phyloP scores from a whole-genome alignment of 2,329 filamentous ascomycete species.

The Pseudofabraea citricarpa region DNA sequence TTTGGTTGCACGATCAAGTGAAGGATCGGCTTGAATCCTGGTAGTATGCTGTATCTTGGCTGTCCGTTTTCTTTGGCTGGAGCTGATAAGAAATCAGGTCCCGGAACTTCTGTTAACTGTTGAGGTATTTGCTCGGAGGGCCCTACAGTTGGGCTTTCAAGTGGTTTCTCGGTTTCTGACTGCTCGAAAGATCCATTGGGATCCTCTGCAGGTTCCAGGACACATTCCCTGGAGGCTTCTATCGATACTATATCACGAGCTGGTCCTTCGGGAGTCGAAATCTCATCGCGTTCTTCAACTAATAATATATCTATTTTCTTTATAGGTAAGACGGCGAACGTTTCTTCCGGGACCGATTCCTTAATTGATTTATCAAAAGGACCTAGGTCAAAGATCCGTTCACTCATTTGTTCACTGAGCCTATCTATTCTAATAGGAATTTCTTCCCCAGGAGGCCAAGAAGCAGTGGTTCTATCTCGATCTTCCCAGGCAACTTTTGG shows the following conservation, averaged over 20 bases:
- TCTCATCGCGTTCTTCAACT: neutral
- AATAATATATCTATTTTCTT: neutral
- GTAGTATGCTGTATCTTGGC: slow-evolving; percentile 7
- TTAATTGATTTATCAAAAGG: slow-evolving; percentile 2
- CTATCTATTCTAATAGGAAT: too few relatives aligned
- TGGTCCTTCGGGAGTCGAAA: neutral
- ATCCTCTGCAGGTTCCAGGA: neutral
- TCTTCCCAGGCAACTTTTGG: neutral
- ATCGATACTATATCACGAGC: neutral
- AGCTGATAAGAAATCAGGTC: too few relatives aligned
- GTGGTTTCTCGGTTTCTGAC: neutral
- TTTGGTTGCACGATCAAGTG: slow-evolving; percentile 6
- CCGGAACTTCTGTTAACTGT: slow-evolving; percentile 1
- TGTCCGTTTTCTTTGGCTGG: too few relatives aligned
- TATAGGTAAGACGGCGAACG: neutral
- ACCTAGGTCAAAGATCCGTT: too few relatives aligned
- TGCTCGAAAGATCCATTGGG: neutral
- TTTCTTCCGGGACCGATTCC: neutral
- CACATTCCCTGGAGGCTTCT: neutral
- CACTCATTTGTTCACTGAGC: too few relatives aligned
- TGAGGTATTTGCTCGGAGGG: neutral
- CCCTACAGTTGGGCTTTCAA: neutral
- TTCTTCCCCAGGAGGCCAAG: neutral
- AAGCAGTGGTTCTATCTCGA: neutral
- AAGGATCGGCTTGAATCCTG: slow-evolving; percentile 9